A percentile compares a stretch with the other conserved stretches of the same genome.
Conservation (phyloP, 495 filamentous ascomycete species). For the Penicillium lividum region DNA sequence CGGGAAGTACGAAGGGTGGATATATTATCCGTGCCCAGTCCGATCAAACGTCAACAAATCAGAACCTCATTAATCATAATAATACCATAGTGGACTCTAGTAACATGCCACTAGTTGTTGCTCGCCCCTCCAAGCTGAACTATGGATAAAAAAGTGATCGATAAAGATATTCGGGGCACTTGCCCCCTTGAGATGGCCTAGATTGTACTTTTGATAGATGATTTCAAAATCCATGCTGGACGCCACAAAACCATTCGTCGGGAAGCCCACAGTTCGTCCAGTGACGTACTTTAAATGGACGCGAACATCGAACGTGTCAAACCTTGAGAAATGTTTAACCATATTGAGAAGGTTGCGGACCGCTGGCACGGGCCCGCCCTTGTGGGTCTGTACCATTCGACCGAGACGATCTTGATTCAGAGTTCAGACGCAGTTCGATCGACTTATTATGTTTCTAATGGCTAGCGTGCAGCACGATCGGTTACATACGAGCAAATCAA, state of each 20-base stretch:
- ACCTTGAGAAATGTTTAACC: no score
- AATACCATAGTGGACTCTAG: background rate
- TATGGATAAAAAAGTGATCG: background rate
- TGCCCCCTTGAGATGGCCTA: background rate
- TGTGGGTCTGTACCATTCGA: constrained; percentile 1
- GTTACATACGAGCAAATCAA: constrained; percentile 1
- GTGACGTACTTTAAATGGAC: no score
- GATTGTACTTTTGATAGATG: background rate
- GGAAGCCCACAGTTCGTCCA: no score
- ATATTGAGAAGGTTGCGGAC: background rate
- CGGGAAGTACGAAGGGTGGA: no score
- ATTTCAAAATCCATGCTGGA: background rate
- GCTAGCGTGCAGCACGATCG: constrained; percentile 6
- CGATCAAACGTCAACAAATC: background rate
- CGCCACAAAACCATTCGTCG: background rate
- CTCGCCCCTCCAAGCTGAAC: background rate
- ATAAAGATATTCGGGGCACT: background rate
- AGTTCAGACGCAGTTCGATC: background rate
- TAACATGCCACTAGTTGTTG: background rate
- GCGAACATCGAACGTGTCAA: no score
- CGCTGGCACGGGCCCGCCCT: constrained; percentile 3
- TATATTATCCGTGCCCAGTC: background rate
- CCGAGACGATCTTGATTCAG: background rate
- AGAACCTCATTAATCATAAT: background rate
- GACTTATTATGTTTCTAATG: background rate